A percentile compares a stretch with the other conserved stretches of the same genome.
Conservation (phyloP, 176 grass and related monocot genomes). For the Leersia perrieri region DNA sequence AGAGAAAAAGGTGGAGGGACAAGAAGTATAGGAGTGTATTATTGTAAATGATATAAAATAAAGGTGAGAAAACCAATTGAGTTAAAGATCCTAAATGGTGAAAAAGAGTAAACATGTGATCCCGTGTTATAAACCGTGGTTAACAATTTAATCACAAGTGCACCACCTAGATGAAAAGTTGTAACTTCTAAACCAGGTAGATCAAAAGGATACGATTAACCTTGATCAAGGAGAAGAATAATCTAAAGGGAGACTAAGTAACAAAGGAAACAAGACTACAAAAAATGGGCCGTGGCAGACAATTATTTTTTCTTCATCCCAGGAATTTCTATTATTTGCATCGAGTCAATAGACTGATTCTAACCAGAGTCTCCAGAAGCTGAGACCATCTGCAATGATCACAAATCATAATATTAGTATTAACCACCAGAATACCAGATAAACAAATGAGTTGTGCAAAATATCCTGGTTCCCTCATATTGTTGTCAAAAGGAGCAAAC, state of each 20-base stretch:
- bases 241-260: not conserved
- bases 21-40: not conserved
- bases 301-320: not conserved
- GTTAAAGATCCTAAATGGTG: not conserved
- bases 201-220: not conserved
- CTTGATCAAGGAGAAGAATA: not conserved
- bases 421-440: slow-evolving; percentile 1
- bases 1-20: too few relatives aligned
- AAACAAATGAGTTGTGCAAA: slow-evolving; percentile 18
- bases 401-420: slow-evolving; percentile 3
- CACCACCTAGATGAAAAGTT: slow-evolving; percentile 5
- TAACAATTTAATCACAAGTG: not conserved
- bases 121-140: not conserved
- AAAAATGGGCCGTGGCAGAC: not conserved
- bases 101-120: not conserved
- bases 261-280: not conserved
- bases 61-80: not conserved
- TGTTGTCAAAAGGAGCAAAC: slow-evolving; percentile 3
- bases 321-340: not conserved
- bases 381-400: not conserved
- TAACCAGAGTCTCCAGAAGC: not conserved
- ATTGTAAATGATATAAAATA: not conserved
- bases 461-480: not conserved
- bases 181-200: not conserved
- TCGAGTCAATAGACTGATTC: not conserved